Evolutionary conservation across 1,284 basidiomycete genomes (phyloP).

Genomic region (Pseudozyma pruni): DNA sequence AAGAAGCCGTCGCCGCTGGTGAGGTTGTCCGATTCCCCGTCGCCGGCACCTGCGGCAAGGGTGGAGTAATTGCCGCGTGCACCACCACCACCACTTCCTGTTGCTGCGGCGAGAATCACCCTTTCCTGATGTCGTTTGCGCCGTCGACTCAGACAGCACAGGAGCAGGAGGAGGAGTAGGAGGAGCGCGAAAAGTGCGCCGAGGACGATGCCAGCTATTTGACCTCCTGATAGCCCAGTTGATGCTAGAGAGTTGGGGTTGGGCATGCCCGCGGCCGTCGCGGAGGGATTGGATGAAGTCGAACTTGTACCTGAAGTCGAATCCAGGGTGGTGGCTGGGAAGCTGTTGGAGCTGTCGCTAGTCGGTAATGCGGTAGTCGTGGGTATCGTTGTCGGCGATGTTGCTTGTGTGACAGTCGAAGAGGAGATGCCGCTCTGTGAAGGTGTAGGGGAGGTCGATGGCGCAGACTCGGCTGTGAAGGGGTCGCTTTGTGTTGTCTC

Average conservation of each 20-base stretch:
- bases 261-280: slow-evolving; percentile 17
- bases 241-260: slow-evolving; percentile 1
- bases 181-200: slow-evolving; percentile 44
- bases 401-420: not conserved
- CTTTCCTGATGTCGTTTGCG: slow-evolving; percentile 15
- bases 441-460: not conserved
- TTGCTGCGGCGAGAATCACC: slow-evolving; percentile 23
- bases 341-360: not conserved
- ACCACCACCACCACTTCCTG: slow-evolving; percentile 19
- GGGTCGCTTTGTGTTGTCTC: slow-evolving; percentile 3
- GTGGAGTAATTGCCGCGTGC: slow-evolving; percentile 46
- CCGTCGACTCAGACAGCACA: slow-evolving; percentile 44
- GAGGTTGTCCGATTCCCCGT: slow-evolving; percentile 54
- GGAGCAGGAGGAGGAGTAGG: slow-evolving; percentile 38
- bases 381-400: not conserved
- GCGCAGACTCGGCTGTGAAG: slow-evolving; percentile 11
- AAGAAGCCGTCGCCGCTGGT: slow-evolving; percentile 52
- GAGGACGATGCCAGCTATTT: slow-evolving; percentile 57
- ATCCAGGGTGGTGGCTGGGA: not conserved
- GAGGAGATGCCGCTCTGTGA: not conserved
- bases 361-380: slow-evolving; percentile 1
- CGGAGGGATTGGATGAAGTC: slow-evolving; percentile 15
- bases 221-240: slow-evolving; percentile 43
- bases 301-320: not conserved
- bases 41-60: slow-evolving; percentile 26